Conservation (phyloP, 1,284 basidiomycete species). For the Fomitopsis betulina region DNA sequence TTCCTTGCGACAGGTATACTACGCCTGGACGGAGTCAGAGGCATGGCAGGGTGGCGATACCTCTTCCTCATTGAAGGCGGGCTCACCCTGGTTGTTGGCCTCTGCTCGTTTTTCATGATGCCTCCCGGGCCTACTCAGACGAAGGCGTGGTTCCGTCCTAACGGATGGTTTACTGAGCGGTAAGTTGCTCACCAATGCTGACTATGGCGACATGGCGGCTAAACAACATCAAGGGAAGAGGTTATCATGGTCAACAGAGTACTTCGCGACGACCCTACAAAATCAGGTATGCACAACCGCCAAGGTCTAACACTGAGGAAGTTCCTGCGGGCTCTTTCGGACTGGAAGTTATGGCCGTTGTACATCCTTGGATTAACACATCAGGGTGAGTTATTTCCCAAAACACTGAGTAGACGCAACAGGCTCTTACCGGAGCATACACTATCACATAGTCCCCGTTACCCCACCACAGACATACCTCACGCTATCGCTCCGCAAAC, state of each 20-base stretch:
- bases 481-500: constrained; percentile 52
- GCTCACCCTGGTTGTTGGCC: constrained; percentile 50
- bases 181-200: constrained; percentile 3
- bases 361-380: constrained; percentile 48
- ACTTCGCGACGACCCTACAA: constrained; percentile 68
- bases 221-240: constrained; percentile 25
- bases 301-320: constrained; percentile 53
- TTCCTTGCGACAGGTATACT: constrained; percentile 68
- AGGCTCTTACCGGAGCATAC: background rate
- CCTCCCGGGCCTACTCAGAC: constrained; percentile 67
- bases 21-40: constrained; percentile 52
- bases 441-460: constrained; percentile 35
- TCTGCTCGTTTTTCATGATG: constrained; percentile 65
- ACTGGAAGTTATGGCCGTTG: constrained; percentile 70
- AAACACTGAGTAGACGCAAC: background rate
- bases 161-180: constrained; percentile 65
- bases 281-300: constrained; percentile 79
- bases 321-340: constrained; percentile 51
- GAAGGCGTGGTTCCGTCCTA: constrained; percentile 59
- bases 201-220: background rate
- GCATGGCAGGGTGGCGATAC: constrained; percentile 55
- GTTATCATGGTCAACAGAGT: constrained; percentile 48
- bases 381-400: constrained; percentile 23
- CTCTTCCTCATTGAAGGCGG: constrained; percentile 52
- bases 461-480: constrained; percentile 52